Conservation (phyloP, 2,329 filamentous ascomycete species). For the Penicillium carneum region DNA sequence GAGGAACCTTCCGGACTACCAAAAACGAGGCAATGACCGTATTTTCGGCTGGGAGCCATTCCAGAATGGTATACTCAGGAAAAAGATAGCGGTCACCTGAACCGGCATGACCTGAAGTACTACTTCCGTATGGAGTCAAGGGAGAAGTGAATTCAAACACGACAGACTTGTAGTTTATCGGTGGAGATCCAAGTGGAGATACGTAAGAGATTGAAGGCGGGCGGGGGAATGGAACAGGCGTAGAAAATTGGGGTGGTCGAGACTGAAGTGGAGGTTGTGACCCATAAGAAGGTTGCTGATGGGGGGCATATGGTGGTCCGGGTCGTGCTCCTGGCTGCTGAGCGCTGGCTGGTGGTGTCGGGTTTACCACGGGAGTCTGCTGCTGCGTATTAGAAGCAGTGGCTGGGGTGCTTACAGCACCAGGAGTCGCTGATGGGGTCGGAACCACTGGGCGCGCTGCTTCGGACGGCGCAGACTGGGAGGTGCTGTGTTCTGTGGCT, state of each 20-base stretch:
- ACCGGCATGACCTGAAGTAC: conserved; percentile 50
- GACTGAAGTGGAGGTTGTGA: conserved; percentile 48
- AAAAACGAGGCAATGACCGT: conserved; percentile 58
- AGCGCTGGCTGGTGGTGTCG: conserved; percentile 31
- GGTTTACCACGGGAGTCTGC: conserved; percentile 34
- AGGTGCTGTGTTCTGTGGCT: conserved; percentile 8
- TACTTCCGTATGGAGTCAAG: conserved; percentile 52
- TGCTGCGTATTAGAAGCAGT: conserved; percentile 31
- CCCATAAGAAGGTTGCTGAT: conserved; percentile 44
- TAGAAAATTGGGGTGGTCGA: conserved; percentile 45
- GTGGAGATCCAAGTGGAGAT: conserved; percentile 45
- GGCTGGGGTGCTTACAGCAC: conserved; percentile 15
- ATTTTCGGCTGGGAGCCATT: conserved; percentile 56
- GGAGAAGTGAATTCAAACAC: conserved; percentile 58
- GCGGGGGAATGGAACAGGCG: conserved; percentile 31
- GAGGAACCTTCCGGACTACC: conserved; percentile 53
- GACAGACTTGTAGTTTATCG: conserved; percentile 55
- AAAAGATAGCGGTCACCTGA: conserved; percentile 59
- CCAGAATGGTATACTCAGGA: conserved; percentile 58
- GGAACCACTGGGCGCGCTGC: conserved; percentile 23
- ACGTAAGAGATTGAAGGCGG: conserved; percentile 37
- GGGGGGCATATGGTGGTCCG: conserved; percentile 39
- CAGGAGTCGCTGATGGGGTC: conserved; percentile 21
- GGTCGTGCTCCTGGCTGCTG: conserved; percentile 39
- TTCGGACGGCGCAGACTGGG: conserved; percentile 23